Evolutionary conservation across 2,329 filamentous ascomycete genomes (phyloP).

Genomic region (Cercospora brassicicola): DNA sequence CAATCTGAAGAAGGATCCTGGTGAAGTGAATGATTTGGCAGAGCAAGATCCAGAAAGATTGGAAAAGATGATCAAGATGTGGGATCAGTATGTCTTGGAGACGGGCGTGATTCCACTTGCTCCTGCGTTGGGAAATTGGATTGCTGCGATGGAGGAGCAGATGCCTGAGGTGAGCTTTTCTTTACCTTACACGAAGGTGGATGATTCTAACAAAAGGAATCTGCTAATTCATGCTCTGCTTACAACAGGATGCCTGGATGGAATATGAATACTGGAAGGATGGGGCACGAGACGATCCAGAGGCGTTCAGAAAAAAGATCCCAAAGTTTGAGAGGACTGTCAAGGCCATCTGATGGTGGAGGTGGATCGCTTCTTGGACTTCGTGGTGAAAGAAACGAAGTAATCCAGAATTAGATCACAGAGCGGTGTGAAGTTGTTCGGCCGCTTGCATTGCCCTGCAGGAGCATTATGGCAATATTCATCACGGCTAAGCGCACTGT

Average conservation of each 20-base stretch:
- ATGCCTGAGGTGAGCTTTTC: slow-evolving; percentile 50
- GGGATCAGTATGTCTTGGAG: slow-evolving; percentile 61
- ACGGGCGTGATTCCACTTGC: slow-evolving; percentile 61
- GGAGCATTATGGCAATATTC: not conserved
- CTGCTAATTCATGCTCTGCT: not conserved
- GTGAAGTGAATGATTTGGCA: slow-evolving; percentile 47
- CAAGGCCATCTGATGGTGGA: slow-evolving; percentile 24
- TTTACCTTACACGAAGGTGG: no score
- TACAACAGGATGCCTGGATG: slow-evolving; percentile 59
- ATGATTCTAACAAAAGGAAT: not conserved
- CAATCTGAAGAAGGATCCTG: slow-evolving; percentile 54
- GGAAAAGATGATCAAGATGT: slow-evolving; percentile 53
- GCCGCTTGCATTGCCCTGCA: not conserved
- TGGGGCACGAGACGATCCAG: slow-evolving; percentile 48
- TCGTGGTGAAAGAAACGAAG: no score
- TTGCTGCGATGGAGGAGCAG: slow-evolving; percentile 63
- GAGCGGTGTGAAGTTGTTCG: not conserved
- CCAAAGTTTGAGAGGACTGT: slow-evolving; percentile 35
- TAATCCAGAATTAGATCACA: no score
- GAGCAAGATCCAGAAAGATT: slow-evolving; percentile 47
- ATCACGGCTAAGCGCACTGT: not conserved
- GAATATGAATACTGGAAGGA: slow-evolving; percentile 65
- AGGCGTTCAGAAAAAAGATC: slow-evolving; percentile 38
- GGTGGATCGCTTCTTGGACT: not conserved
- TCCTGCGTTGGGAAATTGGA: slow-evolving; percentile 58